Evolutionary conservation across 306 rosid genomes (phyloP).

Genomic region (Trifolium dubium): DNA sequence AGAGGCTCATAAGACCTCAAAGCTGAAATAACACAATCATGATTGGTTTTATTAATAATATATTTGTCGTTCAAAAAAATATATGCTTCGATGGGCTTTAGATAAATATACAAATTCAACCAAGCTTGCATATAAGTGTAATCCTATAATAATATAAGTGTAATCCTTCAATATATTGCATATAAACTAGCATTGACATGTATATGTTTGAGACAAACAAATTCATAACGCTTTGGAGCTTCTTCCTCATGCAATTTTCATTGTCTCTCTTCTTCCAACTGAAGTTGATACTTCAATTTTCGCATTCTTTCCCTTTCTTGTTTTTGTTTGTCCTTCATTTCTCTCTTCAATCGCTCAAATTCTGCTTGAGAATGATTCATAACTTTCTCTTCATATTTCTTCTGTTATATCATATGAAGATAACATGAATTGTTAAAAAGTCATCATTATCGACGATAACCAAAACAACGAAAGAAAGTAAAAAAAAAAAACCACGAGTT

Average conservation of each 20-base stretch:
- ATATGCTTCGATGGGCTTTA: too few relatives aligned
- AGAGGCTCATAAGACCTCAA: conserved; percentile 48
- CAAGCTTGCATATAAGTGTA: too few relatives aligned
- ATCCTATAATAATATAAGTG: too few relatives aligned
- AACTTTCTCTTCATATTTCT: conserved; percentile 65
- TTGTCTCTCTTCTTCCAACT: conserved; percentile 78
- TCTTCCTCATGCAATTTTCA: conserved; percentile 73
- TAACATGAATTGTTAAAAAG: not conserved
- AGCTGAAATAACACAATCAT: not conserved
- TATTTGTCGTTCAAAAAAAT: too few relatives aligned
- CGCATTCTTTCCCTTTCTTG: conserved; percentile 71
- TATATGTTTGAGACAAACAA: not conserved
- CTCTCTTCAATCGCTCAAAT: conserved; percentile 63
- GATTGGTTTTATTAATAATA: too few relatives aligned
- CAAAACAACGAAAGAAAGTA: too few relatives aligned
- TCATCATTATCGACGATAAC: not conserved
- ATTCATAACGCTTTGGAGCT: conserved; percentile 51
- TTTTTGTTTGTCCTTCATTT: too few relatives aligned
- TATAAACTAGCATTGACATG: too few relatives aligned
- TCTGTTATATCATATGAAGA: conserved; percentile 47
- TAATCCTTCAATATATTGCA: not conserved
- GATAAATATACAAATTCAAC: not conserved
- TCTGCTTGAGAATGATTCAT: conserved; percentile 67
- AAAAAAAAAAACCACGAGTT: too few relatives aligned
- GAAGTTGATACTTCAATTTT: conserved; percentile 74